Base-by-base conservation (phyloP, 768 basidiomycete genomes). In the Imleria badia region DNA sequence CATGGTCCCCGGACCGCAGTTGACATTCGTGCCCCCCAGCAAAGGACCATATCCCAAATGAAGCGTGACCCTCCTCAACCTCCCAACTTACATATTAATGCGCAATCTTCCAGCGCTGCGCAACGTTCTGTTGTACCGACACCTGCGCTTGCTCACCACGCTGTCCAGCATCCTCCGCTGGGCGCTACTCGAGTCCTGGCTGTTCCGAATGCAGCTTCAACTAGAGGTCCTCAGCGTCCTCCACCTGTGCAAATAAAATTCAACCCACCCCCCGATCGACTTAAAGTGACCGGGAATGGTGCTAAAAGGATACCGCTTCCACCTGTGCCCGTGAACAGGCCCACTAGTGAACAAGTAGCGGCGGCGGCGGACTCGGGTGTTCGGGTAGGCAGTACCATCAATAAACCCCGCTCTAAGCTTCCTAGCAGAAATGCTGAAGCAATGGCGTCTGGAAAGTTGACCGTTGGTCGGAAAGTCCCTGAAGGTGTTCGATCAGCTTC, bases 241-340 rank as follows among this genome's bases (percentile, higher is more conserved):
- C 58, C 59, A 19, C 43, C 68, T 17, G 53, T 39, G 45, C 67
- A 68, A 51, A 51, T 70, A 9, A 65, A 56, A 46, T 12, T 60
- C 51, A 60, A 61, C 22, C 40, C 52, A 41, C 53, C 62, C 49
- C 51, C 51, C 2, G 61, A 66, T 45, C 66, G 61, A 20, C 56
- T 69, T 46, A 70, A 67, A 38, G 50, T 58, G 11, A 60, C 67
- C 1, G 66, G 69, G 5, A 65, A 65, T 40, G 70, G 72, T 26
- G 72, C 70, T 10, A 60, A 70, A 52, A 72, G 70, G 47, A 49
- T 71, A 48, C 70, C 70, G 10, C 66, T 73, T 48, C 70, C 68
- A 19, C 10, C 65, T 15, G 49, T 42, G 14, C 52, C 58, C 6
- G 49, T 34, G 34, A 46, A 34, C 14, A 54, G 29, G 11, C 48